Base-by-base conservation (phyloP, 1,284 basidiomycete species). In the Cutaneotrichosporon arboriforme region DNA sequence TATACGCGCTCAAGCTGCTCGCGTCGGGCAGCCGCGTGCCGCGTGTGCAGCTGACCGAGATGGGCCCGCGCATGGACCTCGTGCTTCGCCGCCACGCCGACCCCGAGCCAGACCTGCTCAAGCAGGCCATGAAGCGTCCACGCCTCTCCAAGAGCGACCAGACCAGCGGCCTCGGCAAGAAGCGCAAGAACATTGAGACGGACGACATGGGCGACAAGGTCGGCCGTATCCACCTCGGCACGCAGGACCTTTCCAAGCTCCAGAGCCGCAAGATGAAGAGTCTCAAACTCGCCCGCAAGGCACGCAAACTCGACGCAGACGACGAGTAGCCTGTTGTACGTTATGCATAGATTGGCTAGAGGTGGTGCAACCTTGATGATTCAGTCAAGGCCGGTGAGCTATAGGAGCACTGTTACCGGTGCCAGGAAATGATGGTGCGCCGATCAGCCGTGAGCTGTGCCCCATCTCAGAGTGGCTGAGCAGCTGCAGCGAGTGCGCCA, bases 191-290 rank as follows among this genome's bases (percentile, higher is more conserved):
- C 74, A 74, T 93, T 73, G 91, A 96, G 78, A 90, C 92, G 60
- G 94, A 98, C 78, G 90, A 91, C 74, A 97, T 97, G 94, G 94
- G 94, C 54, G 91, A 98, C 75, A 77, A 93, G 76, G 82, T 94
- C 60, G 94, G 93, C 44, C 80, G 85, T 56, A 83, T 98, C 49
- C 94, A 97, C 74, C 75, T 98, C 44, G 89, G 80, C 53, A 88
- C 84, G 74, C 94, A 99, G 79, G 90, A 98, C 75, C 74, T 99
- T 63, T 76, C 70, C 61, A 87, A 82, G 77, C 69, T 98, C 75
- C 91, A 97, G 80, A 63, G 63, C 36, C 70, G 74, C 53, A 76
- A 76, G 68, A 74, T 76, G 73, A 76, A 75, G 70, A 74, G 70
- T 53, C 60, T 77, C 55, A 74, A 71, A 61, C 54, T 63, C 33